Conservation (phyloP, 306 rosid genomes). For the Acacia acuminata region DNA sequence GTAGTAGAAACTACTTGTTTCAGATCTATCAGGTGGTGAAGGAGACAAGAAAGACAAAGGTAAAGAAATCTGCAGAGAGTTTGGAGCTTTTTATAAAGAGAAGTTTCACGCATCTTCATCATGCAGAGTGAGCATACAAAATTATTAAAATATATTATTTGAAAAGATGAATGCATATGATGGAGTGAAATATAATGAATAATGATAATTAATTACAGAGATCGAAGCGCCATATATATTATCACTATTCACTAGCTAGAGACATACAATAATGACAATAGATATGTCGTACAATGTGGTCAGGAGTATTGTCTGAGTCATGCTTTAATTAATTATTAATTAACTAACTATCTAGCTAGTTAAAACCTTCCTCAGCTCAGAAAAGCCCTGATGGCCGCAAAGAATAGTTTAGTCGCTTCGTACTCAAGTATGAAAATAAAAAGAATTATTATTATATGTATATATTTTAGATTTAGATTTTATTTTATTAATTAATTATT, state of each 20-base stretch:
- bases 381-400: conserved; percentile 18
- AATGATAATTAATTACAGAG: not conserved
- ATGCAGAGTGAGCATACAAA: not conserved
- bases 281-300: not conserved
- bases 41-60: not conserved
- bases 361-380: conserved; percentile 13
- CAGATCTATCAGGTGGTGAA: not conserved
- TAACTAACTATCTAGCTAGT: not conserved
- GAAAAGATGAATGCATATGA: not conserved
- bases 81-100: not conserved
- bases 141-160: not conserved
- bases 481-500: not conserved
- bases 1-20: not conserved
- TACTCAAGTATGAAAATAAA: not conserved
- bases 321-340: not conserved
- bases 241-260: not conserved
- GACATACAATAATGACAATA: not conserved
- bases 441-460: not conserved
- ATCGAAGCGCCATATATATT: not conserved
- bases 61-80: conserved; percentile 19
- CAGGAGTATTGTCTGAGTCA: not conserved
- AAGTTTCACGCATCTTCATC: not conserved
- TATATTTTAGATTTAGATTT: not conserved
- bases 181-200: not conserved
- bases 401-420: not conserved